Conservation (phyloP, 495 filamentous ascomycete genomes). For the Tuber melanosporum region DNA sequence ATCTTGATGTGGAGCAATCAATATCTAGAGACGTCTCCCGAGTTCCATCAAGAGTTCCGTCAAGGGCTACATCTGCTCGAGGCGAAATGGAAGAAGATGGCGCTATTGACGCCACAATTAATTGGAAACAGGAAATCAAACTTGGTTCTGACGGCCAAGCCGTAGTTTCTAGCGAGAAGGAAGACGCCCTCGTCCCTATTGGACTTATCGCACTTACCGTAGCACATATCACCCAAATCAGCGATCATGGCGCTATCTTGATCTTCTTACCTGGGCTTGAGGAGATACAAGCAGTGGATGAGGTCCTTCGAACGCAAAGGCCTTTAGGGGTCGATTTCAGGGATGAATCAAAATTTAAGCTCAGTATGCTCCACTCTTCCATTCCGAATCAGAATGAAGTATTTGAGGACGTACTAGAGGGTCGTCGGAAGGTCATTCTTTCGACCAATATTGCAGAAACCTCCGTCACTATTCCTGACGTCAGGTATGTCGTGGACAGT, state of each 20-base stretch:
- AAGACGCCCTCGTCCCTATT: slow-evolving; percentile 49
- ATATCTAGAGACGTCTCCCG: slow-evolving; percentile 30
- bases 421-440: slow-evolving; percentile 54
- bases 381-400: slow-evolving; percentile 49
- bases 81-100: slow-evolving; percentile 35
- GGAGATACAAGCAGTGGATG: slow-evolving; percentile 47
- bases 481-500: slow-evolving; percentile 53
- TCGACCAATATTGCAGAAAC: slow-evolving; percentile 59
- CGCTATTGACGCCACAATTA: slow-evolving; percentile 43
- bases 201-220: slow-evolving; percentile 49
- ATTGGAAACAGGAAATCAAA: slow-evolving; percentile 47
- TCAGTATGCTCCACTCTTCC: slow-evolving; percentile 52
- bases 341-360: slow-evolving; percentile 46
- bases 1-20: slow-evolving; percentile 42
- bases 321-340: slow-evolving; percentile 47
- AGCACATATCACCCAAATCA: slow-evolving; percentile 50
- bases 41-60: slow-evolving; percentile 35
- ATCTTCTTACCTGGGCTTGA: slow-evolving; percentile 55
- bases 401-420: slow-evolving; percentile 46
- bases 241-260: slow-evolving; percentile 50
- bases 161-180: slow-evolving; percentile 41
- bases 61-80: slow-evolving; percentile 21
- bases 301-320: slow-evolving; percentile 33
- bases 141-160: slow-evolving; percentile 37
- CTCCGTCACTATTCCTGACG: slow-evolving; percentile 56